Conservation (phyloP, 805 yeast genomes). For the Candida maris region DNA sequence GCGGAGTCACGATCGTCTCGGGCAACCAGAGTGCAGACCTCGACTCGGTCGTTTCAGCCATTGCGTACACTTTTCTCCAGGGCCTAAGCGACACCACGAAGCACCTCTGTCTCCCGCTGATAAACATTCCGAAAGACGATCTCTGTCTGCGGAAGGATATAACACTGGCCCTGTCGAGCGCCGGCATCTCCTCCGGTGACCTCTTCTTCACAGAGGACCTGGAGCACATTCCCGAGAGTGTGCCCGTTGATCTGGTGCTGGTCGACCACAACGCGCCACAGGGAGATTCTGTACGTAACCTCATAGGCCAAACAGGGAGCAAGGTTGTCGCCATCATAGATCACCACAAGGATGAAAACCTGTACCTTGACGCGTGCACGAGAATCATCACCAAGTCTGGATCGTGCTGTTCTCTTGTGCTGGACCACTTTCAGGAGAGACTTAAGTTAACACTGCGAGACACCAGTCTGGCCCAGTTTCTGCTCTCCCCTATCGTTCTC, state of each 20-base stretch:
- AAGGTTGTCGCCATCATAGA: slow-evolving; percentile 66
- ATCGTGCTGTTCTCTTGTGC: slow-evolving; percentile 75
- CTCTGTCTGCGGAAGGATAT: slow-evolving; percentile 71
- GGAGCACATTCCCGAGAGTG: slow-evolving; percentile 10
- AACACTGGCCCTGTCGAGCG: slow-evolving; percentile 43
- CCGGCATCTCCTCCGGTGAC: slow-evolving; percentile 44
- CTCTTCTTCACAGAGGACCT: slow-evolving; percentile 72
- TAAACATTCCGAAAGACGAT: slow-evolving; percentile 70
- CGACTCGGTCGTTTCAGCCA: slow-evolving; percentile 80
- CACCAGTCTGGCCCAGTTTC: slow-evolving; percentile 33
- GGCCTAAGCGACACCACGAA: slow-evolving; percentile 16
- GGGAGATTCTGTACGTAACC: slow-evolving; percentile 38
- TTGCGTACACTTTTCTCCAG: slow-evolving; percentile 64
- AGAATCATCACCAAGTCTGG: slow-evolving; percentile 62
- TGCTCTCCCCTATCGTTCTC: slow-evolving; percentile 63
- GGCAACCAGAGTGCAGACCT: slow-evolving; percentile 89
- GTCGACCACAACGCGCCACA: slow-evolving; percentile 83
- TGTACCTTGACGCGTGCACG: slow-evolving; percentile 51
- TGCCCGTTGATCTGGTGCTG: slow-evolving; percentile 44
- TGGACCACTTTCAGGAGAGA: slow-evolving; percentile 39
- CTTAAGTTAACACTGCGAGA: slow-evolving; percentile 6
- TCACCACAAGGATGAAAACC: slow-evolving; percentile 76
- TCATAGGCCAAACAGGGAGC: slow-evolving; percentile 23
- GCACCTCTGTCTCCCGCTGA: slow-evolving; percentile 54
- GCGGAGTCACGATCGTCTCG: slow-evolving; percentile 41